A percentile compares a stretch with the other conserved stretches of the same genome.
These are phyloP conservation scores for Tagetes patula DNA, from an alignment of 129 eudicot species.

Conservation along the genomic window DNA sequence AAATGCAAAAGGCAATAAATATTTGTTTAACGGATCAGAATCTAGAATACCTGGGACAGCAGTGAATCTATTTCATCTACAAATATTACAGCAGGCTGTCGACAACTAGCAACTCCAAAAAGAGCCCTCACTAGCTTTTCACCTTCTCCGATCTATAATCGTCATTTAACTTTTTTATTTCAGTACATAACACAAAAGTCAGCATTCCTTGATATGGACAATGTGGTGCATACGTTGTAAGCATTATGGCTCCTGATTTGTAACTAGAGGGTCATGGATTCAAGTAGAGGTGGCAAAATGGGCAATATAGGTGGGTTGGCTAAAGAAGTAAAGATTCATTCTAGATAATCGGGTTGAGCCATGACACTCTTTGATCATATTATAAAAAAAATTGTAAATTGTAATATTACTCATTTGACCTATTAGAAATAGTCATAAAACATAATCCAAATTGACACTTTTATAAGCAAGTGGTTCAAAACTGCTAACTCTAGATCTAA, in stretches of 20 bases:
- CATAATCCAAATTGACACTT: neutral
- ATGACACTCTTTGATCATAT: neutral
- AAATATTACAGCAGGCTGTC: constrained; percentile 96
- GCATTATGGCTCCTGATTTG: neutral
- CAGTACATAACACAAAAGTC: neutral
- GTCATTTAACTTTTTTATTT: constrained; percentile 15
- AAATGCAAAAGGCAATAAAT: neutral
- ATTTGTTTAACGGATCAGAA: constrained; percentile 13
- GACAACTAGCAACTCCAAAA: constrained; percentile 95
- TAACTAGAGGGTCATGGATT: neutral
- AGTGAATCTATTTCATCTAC: constrained; percentile 98
- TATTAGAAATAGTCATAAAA: neutral
- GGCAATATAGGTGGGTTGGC: neutral
- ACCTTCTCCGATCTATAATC: constrained; percentile 86
- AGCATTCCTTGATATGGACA: neutral
- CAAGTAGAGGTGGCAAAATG: constrained; percentile 12
- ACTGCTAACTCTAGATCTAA: neutral
- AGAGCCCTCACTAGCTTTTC: constrained; percentile 97
- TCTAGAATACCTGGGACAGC: constrained; percentile 67
- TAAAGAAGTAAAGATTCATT: neutral
- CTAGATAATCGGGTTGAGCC: neutral
- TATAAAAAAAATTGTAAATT: too few relatives aligned
- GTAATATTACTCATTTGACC: neutral
- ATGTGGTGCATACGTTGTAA: neutral
- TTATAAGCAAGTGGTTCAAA: neutral